These are phyloP conservation scores for Stentor coeruleus DNA, from an alignment of 73 alveolate species.

Conservation along the genomic window DNA sequence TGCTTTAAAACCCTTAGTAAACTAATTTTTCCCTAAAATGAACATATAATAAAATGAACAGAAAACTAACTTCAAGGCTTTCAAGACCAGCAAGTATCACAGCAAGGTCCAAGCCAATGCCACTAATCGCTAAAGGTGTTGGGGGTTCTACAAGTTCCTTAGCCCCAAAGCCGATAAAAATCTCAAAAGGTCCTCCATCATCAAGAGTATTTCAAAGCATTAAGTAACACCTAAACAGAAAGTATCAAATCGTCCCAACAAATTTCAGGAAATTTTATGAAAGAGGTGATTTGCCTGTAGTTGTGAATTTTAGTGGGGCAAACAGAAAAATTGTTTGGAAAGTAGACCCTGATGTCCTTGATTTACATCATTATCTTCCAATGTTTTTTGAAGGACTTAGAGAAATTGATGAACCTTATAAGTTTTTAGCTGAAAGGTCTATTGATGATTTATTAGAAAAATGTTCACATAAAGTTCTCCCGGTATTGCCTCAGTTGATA, in stretches of 20 bases:
- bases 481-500: slow-evolving; percentile 93
- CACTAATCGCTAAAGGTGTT: slow-evolving; percentile 9
- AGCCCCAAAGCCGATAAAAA: slow-evolving; percentile 3
- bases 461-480: slow-evolving; percentile 87
- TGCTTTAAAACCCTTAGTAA: no score
- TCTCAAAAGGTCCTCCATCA: not conserved
- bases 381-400: slow-evolving; percentile 95
- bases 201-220: slow-evolving; percentile 4
- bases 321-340: slow-evolving; percentile 40
- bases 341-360: slow-evolving; percentile 86
- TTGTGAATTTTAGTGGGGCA: not conserved
- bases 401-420: slow-evolving; percentile 94
- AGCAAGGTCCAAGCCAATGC: slow-evolving; percentile 17
- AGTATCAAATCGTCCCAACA: slow-evolving; percentile 31
- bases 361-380: slow-evolving; percentile 91
- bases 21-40: no score
- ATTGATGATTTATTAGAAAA: slow-evolving; percentile 78
- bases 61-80: not conserved
- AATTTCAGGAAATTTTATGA: slow-evolving; percentile 47
- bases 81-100: not conserved
- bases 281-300: not conserved
- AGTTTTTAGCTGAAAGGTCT: slow-evolving; percentile 92
- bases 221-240: not conserved
- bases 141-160: slow-evolving; percentile 10
- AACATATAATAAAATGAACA: no score